A percentile compares a stretch with the other conserved stretches of the same genome.
Evolutionary conservation across 2,329 filamentous ascomycete species (phyloP).

Genomic region (Ramichloridium luteum): DNA sequence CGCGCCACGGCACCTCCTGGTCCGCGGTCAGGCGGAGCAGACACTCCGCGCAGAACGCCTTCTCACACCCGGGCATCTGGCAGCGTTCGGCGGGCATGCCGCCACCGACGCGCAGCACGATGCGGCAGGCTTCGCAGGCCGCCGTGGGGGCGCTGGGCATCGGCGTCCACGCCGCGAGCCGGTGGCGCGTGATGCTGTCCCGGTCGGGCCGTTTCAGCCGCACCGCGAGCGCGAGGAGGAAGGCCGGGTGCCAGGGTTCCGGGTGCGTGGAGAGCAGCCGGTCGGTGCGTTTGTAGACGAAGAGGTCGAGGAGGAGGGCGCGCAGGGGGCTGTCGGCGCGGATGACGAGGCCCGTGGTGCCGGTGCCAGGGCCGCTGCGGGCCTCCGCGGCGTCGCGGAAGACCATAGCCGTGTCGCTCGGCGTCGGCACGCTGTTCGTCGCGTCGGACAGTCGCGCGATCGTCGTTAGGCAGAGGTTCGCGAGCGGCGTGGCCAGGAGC

Average conservation of each 20-base stretch:
- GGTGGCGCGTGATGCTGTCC: slow-evolving; percentile 31
- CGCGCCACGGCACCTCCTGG: slow-evolving; percentile 14
- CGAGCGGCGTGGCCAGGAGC: slow-evolving; percentile 33
- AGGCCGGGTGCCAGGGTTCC: slow-evolving; percentile 37
- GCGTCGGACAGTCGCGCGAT: slow-evolving; percentile 34
- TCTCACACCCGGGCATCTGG: slow-evolving; percentile 29
- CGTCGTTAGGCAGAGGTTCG: slow-evolving; percentile 33
- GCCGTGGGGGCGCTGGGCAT: slow-evolving; percentile 21
- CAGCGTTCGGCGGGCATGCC: too few relatives aligned
- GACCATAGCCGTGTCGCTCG: slow-evolving; percentile 36
- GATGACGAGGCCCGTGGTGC: too few relatives aligned
- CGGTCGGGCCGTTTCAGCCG: slow-evolving; percentile 34
- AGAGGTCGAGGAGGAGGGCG: slow-evolving; percentile 36
- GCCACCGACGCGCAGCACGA: slow-evolving; percentile 27
- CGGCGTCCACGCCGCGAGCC: slow-evolving; percentile 29
- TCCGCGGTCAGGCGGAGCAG: slow-evolving; percentile 22
- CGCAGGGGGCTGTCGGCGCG: slow-evolving; percentile 28
- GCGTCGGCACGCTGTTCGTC: slow-evolving; percentile 39
- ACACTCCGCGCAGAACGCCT: slow-evolving; percentile 32
- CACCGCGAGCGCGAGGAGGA: slow-evolving; percentile 36
- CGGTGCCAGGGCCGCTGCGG: too few relatives aligned
- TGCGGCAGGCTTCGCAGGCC: slow-evolving; percentile 29
- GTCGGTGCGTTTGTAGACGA: slow-evolving; percentile 42
- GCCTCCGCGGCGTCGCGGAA: too few relatives aligned
- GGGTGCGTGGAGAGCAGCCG: slow-evolving; percentile 34